Conservation (phyloP, 179 eudicot species). For the Gypsophila paniculata region DNA sequence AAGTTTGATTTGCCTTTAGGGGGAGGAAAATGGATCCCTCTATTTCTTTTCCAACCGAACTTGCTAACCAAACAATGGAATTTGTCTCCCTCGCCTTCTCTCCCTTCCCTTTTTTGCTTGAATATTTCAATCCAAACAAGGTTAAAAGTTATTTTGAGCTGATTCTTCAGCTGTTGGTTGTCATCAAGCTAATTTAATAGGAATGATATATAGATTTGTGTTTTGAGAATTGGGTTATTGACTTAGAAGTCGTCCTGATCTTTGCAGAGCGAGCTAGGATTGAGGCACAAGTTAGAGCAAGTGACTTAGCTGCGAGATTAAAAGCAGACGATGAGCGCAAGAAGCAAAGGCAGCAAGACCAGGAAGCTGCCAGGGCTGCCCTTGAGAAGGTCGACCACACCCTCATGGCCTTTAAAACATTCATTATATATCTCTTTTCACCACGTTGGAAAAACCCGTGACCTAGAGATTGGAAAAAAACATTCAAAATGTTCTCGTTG, state of each 20-base stretch:
- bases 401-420: slow-evolving; percentile 13
- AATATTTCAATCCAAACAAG: neutral
- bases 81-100: neutral
- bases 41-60: neutral
- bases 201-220: too few species aligned
- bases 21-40: neutral
- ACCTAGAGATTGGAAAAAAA: neutral
- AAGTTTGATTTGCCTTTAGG: neutral
- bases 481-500: neutral
- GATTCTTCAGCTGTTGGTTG: neutral
- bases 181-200: neutral
- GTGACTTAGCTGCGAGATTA: slow-evolving; percentile 28
- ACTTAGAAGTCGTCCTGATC: neutral
- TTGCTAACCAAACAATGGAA: neutral
- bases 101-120: neutral
- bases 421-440: too few species aligned
- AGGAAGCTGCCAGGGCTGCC: slow-evolving; percentile 59
- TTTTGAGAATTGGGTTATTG: neutral
- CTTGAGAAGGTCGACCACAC: slow-evolving; percentile 48
- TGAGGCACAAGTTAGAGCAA: slow-evolving; percentile 65
- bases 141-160: neutral
- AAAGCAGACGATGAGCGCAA: slow-evolving; percentile 40
- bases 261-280: slow-evolving; percentile 54
- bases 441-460: too few species aligned
- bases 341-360: slow-evolving; percentile 47